A percentile compares a stretch with the other conserved stretches of the same genome.
Evolutionary conservation across 495 filamentous ascomycete species (phyloP).

Genomic region (Lophiotrema nucula): DNA sequence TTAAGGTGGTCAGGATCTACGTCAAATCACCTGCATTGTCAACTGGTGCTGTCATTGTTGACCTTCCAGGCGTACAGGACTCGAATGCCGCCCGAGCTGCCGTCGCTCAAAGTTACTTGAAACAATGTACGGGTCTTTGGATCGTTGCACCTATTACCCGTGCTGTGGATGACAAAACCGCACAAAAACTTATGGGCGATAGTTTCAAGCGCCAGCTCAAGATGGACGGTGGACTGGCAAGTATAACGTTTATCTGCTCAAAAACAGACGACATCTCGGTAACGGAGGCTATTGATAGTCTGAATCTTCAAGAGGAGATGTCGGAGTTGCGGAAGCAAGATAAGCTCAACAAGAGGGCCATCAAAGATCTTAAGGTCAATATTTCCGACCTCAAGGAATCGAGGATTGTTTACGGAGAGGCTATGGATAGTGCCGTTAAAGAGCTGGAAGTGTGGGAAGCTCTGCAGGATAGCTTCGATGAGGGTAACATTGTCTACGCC

Average conservation of each 20-base stretch:
- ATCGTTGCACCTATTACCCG: slow-evolving; percentile 65
- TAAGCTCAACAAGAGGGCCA: slow-evolving; percentile 38
- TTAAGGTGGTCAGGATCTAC: slow-evolving; percentile 63
- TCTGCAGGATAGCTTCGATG: slow-evolving; percentile 45
- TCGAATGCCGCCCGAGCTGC: slow-evolving; percentile 63
- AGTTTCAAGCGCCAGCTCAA: slow-evolving; percentile 64
- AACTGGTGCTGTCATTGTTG: slow-evolving; percentile 64
- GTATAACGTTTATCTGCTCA: slow-evolving; percentile 64
- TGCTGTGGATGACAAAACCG: slow-evolving; percentile 65
- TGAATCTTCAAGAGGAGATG: slow-evolving; percentile 44
- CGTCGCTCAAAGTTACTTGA: slow-evolving; percentile 62
- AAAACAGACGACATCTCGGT: slow-evolving; percentile 67
- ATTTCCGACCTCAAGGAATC: slow-evolving; percentile 43
- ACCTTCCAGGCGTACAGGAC: slow-evolving; percentile 65
- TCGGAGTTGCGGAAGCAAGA: slow-evolving; percentile 43
- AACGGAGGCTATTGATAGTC: slow-evolving; percentile 49
- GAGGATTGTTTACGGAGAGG: slow-evolving; percentile 37
- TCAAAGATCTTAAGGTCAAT: slow-evolving; percentile 37
- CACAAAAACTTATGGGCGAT: slow-evolving; percentile 59
- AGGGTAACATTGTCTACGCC: slow-evolving; percentile 52
- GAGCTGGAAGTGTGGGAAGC: slow-evolving; percentile 50
- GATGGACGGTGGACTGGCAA: slow-evolving; percentile 52
- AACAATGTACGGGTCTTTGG: slow-evolving; percentile 53
- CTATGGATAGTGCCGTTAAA: slow-evolving; percentile 43
- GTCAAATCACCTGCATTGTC: slow-evolving; percentile 55